Conservation (phyloP, 352 stramenopile genomes). For the Pythium apleroticum region DNA sequence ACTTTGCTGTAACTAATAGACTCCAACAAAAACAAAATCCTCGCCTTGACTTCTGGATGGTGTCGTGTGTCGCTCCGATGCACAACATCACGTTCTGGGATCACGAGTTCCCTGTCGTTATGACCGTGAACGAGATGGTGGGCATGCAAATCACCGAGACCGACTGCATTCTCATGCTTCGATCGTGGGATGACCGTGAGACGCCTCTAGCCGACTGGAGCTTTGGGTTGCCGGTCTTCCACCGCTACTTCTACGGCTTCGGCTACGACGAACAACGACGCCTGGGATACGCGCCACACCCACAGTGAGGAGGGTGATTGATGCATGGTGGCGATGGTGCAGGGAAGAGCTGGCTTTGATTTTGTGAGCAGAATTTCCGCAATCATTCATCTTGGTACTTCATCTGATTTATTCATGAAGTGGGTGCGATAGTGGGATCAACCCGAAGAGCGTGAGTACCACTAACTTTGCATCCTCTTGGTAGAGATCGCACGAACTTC, state of each 20-base stretch:
- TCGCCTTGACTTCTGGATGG: neutral
- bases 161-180: neutral
- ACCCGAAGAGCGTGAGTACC: no score
- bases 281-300: neutral
- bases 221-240: neutral
- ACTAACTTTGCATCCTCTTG: no score
- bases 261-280: neutral
- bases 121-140: neutral
- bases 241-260: neutral
- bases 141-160: neutral
- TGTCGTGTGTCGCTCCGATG: neutral
- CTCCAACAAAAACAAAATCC: no score
- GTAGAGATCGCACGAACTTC: no score
- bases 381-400: no score
- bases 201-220: slow-evolving; percentile 2
- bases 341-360: no score
- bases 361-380: no score
- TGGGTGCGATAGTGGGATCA: no score
- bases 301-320: neutral
- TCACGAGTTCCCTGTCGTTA: neutral
- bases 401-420: no score
- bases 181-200: neutral
- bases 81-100: neutral
- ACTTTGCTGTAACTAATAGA: no score
- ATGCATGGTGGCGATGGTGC: no score